Conservation (phyloP, 768 basidiomycete species). For the Amanita muscaria region DNA sequence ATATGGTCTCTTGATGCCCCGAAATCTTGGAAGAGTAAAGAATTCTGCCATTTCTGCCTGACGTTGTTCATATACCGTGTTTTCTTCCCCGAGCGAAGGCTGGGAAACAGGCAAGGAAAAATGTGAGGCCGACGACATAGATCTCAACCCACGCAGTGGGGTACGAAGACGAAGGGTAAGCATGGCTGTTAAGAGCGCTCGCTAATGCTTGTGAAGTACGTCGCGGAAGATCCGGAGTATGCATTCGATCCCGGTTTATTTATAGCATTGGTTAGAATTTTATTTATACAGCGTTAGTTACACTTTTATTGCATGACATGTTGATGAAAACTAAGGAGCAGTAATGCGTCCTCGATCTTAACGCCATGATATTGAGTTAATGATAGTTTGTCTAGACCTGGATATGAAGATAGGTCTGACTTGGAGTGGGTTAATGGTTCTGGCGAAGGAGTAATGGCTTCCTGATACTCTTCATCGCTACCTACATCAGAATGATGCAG, state of each 20-base stretch:
- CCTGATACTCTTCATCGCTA: conserved; percentile 67
- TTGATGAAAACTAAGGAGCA: conserved; percentile 69
- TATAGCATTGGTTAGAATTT: neutral
- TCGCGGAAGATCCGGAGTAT: no score
- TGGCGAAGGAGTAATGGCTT: conserved; percentile 67
- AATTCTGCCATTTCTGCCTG: conserved; percentile 60
- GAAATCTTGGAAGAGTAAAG: conserved; percentile 71
- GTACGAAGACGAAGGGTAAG: neutral
- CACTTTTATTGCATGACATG: conserved; percentile 43
- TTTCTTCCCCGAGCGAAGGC: conserved; percentile 50
- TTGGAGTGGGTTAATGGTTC: conserved; percentile 23
- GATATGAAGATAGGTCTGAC: conserved; percentile 15
- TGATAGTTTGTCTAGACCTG: conserved; percentile 40
- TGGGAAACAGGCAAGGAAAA: conserved; percentile 44
- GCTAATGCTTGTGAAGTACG: neutral
- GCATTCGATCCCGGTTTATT: no score
- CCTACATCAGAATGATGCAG: conserved; percentile 42
- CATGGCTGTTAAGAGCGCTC: no score
- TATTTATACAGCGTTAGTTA: conserved; percentile 11
- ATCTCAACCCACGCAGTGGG: conserved; percentile 11
- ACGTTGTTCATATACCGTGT: conserved; percentile 48
- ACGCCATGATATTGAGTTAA: conserved; percentile 41
- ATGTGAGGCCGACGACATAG: conserved; percentile 30
- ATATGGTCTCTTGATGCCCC: conserved; percentile 69
- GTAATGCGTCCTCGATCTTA: conserved; percentile 64